Evolutionary conservation across 73 alveolate genomes (phyloP).

Genomic region (Loxodes magnus): DNA sequence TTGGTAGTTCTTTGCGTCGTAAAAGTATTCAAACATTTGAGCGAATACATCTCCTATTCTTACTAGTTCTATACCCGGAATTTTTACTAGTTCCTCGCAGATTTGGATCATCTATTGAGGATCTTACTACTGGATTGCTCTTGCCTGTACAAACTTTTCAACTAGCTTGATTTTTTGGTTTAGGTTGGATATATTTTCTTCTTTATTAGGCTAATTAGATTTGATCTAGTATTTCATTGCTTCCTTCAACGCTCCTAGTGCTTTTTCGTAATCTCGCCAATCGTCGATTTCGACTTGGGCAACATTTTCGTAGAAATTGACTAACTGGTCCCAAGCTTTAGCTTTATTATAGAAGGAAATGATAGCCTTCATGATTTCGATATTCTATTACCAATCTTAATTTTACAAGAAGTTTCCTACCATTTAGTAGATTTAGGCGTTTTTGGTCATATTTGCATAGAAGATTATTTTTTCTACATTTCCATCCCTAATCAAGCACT

Average conservation of each 20-base stretch:
- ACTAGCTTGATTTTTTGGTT: constrained; percentile 57
- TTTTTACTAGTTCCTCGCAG: constrained; percentile 62
- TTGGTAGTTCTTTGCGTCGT: constrained; percentile 25
- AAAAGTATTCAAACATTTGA: constrained; percentile 51
- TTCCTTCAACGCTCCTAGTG: constrained; percentile 87
- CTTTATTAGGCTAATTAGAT: constrained; percentile 57
- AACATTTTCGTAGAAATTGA: constrained; percentile 82
- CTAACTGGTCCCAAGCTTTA: constrained; percentile 85
- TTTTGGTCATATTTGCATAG: constrained; percentile 88
- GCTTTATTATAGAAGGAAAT: constrained; percentile 88
- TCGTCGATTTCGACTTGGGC: constrained; percentile 91
- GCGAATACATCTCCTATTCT: constrained; percentile 88
- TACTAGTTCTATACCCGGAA: constrained; percentile 75
- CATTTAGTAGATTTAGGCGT: constrained; percentile 80
- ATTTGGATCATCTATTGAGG: constrained; percentile 60
- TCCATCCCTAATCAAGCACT: constrained; percentile 78
- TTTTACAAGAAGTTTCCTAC: constrained; percentile 90
- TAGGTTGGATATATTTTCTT: constrained; percentile 51
- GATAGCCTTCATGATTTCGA: constrained; percentile 87
- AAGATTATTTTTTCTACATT: constrained; percentile 79
- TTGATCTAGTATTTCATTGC: constrained; percentile 82
- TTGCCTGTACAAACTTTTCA: constrained; percentile 70
- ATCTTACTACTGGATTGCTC: constrained; percentile 46
- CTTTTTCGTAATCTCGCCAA: constrained; percentile 90
- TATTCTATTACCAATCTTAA: constrained; percentile 91